Evolutionary conservation across 2,329 filamentous ascomycete genomes (phyloP).

Genomic region (Penicillium glabrum): DNA sequence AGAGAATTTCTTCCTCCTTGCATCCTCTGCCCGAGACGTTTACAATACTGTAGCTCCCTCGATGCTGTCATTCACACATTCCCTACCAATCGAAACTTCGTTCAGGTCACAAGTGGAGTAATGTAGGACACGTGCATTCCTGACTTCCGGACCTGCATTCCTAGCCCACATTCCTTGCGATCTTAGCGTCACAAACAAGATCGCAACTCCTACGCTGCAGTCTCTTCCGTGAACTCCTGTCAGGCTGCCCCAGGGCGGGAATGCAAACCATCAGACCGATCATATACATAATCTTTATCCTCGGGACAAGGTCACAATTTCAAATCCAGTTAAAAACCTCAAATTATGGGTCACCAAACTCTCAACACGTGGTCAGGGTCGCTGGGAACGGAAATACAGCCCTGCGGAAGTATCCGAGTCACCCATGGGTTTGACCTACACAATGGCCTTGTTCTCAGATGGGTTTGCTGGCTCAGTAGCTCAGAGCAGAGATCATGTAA

Average conservation of each 20-base stretch:
- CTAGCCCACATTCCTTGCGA: constrained; percentile 11
- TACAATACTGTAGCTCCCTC: background rate
- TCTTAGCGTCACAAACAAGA: constrained; percentile 8
- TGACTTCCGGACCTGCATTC: constrained; percentile 7
- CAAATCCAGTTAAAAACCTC: background rate
- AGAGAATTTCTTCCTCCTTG: background rate
- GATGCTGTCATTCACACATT: background rate
- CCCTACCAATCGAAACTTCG: background rate
- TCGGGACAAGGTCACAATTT: background rate
- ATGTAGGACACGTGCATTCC: constrained; percentile 15
- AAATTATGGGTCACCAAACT: background rate
- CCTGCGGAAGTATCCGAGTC: constrained; percentile 5
- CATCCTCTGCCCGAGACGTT: background rate
- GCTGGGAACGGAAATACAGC: constrained; percentile 10
- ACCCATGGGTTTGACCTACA: background rate
- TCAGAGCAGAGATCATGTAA: background rate
- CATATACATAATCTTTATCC: background rate
- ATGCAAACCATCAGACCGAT: background rate
- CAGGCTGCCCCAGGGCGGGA: background rate
- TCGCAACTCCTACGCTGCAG: constrained; percentile 4
- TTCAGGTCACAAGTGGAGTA: background rate
- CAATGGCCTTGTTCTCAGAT: background rate
- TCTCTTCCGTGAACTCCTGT: background rate
- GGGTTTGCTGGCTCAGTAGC: background rate
- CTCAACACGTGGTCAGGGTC: background rate